These are phyloP conservation scores for Boletus patriciae DNA, from an alignment of 768 basidiomycete genomes.

Conservation along the genomic window DNA sequence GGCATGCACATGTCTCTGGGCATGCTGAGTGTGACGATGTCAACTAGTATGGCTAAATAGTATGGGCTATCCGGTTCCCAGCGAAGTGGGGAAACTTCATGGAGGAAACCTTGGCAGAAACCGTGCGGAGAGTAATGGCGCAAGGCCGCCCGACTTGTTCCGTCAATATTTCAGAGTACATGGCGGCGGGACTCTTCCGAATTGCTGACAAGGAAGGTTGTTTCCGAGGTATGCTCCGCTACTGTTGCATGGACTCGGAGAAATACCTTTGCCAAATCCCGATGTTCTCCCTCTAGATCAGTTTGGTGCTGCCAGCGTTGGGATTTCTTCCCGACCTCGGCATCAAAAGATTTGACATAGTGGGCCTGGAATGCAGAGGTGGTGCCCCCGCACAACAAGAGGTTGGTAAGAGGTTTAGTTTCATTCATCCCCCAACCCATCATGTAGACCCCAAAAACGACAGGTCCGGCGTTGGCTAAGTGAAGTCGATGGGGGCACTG, in stretches of 20 bases:
- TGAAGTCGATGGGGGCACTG: no score
- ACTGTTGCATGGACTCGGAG: background rate
- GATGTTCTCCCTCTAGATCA: background rate
- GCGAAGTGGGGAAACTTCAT: constrained; percentile 22
- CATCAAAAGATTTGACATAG: no score
- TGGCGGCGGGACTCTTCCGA: constrained; percentile 13
- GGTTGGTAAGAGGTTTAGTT: background rate
- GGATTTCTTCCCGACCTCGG: background rate
- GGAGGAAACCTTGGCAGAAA: constrained; percentile 1
- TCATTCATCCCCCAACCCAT: background rate
- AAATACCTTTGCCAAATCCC: background rate
- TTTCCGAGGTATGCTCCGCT: constrained; percentile 8
- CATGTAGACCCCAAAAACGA: background rate
- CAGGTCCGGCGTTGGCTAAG: no score
- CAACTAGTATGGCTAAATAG: background rate
- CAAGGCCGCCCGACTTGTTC: constrained; percentile 1
- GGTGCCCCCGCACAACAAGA: background rate
- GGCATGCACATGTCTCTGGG: no score
- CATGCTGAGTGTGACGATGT: no score
- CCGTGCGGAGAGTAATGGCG: background rate
- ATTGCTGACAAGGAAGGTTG: background rate
- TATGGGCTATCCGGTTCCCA: background rate
- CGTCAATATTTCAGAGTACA: constrained; percentile 1
- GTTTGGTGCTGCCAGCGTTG: background rate
- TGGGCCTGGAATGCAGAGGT: background rate